These are phyloP conservation scores for Colletotrichum lini DNA, from an alignment of 2,329 filamentous ascomycete species.

Conservation along the genomic window DNA sequence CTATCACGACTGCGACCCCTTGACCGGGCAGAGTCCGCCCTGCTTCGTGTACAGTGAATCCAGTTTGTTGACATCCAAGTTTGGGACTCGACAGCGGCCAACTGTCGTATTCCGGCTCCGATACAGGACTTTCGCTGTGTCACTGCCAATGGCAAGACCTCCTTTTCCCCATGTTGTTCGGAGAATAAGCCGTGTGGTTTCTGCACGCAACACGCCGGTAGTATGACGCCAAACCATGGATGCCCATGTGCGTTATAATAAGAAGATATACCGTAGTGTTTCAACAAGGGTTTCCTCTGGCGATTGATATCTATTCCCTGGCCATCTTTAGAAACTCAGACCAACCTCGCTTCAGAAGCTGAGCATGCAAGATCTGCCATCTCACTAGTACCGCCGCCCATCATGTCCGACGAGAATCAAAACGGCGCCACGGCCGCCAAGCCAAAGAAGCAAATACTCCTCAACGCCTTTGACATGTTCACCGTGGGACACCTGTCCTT, in stretches of 20 bases:
- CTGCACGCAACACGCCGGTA: conserved; percentile 7
- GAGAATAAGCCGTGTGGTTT: conserved; percentile 16
- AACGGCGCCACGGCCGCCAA: neutral
- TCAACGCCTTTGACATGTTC: conserved; percentile 34
- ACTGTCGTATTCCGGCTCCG: neutral
- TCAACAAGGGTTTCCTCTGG: neutral
- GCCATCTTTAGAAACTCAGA: no score
- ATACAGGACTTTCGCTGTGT: conserved; percentile 13
- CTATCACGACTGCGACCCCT: neutral
- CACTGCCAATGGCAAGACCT: neutral
- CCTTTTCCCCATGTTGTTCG: neutral
- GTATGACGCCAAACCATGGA: neutral
- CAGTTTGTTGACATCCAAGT: neutral
- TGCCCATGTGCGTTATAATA: neutral
- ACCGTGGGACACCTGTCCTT: conserved; percentile 29
- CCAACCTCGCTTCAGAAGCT: neutral
- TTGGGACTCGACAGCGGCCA: neutral
- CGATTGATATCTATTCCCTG: no score
- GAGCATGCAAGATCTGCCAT: no score
- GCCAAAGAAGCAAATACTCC: conserved; percentile 23
- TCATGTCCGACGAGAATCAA: neutral
- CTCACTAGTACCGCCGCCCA: neutral
- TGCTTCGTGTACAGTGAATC: no score
- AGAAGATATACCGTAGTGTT: neutral
- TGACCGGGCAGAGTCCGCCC: conserved; percentile 11